Evolutionary conservation across 495 filamentous ascomycete species (phyloP), one percentile per base, ranked within the genome.

Genomic region (Aspergillus saccharolyticus): DNA sequence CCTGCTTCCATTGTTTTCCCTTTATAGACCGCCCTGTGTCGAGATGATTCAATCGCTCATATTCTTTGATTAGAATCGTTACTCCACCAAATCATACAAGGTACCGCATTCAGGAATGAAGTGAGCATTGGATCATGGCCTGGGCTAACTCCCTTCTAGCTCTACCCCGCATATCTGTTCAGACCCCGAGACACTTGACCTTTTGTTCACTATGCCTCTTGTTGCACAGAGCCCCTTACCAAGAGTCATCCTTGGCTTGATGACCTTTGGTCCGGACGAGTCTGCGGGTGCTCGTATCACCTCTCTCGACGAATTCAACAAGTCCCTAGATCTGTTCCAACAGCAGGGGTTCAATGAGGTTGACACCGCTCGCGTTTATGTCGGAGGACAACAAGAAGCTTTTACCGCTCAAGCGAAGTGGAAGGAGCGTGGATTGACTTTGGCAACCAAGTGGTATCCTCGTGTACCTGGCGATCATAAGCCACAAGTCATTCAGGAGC

Each of bases 391-490:
- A 50, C 92, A 97, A 64, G 93, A 97, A 70, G 85, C 83, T 15
- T 96, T 87, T 65, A 95, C 90, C 0, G 75, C 80, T 16, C 78
- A 88, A 56, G 86, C 89, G 0, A 76, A 80, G 14, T 97, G 89
- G 89, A 86, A 89, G 66, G 85, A 92, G 46, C 81, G 88, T 44
- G 91, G 92, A 0, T 71, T 97, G 58, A 90, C 83, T 3, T 64
- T 96, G 22, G 93, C 93, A 12, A 96, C 93, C 8, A 97, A 97
- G 71, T 73, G 74, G 56, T 94, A 93, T 59, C 91, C 91, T 0
- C 53, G 53, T 9, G 48, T 72, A 4, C 70, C 80, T 0, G 85
- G 86, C 6, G 70, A 58, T 0, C 88, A 95, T 67, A 80, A 82
- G 56, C 75, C 81, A 3, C 79, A 82, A 10, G 75, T 78, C 53